Evolutionary conservation across 2,329 filamentous ascomycete species (phyloP).

Genomic region (Endocalyx cinctus): DNA sequence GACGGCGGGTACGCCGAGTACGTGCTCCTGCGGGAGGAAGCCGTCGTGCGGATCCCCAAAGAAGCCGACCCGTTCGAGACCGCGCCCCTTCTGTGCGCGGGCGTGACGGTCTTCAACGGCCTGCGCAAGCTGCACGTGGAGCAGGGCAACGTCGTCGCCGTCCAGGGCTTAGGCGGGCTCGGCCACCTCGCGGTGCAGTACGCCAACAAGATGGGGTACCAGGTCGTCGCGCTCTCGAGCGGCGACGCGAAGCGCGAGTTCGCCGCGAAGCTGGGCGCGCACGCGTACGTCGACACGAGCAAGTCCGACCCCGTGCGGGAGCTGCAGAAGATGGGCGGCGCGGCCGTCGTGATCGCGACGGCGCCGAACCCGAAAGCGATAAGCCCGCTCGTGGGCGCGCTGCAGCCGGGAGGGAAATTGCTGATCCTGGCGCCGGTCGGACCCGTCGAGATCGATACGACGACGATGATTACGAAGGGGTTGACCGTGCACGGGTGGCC

Average conservation of each 20-base stretch:
- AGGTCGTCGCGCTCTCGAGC: conserved; percentile 63
- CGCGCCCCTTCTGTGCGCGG: conserved; percentile 60
- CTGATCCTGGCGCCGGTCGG: conserved; percentile 53
- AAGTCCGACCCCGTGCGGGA: conserved; percentile 43
- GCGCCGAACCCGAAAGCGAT: conserved; percentile 57
- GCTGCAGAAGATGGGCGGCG: conserved; percentile 55
- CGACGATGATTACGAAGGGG: conserved; percentile 42
- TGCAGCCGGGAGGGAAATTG: conserved; percentile 52
- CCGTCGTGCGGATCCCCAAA: conserved; percentile 51
- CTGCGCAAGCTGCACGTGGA: conserved; percentile 50
- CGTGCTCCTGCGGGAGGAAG: conserved; percentile 54
- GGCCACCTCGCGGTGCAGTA: conserved; percentile 77
- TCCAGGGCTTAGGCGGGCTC: conserved; percentile 70
- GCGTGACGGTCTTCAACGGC: conserved; percentile 59
- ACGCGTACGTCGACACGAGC: conserved; percentile 55
- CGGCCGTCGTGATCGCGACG: conserved; percentile 57
- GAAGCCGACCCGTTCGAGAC: conserved; percentile 47
- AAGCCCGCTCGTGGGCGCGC: conserved; percentile 45
- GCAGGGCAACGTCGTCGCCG: conserved; percentile 48
- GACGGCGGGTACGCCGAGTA: conserved; percentile 69
- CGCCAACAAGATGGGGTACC: conserved; percentile 70
- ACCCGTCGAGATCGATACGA: conserved; percentile 38
- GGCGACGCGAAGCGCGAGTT: conserved; percentile 65
- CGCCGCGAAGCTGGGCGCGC: conserved; percentile 57
- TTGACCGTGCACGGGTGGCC: conserved; percentile 60